Conservation (phyloP, 495 filamentous ascomycete genomes). For the Chaetomium tenue region DNA sequence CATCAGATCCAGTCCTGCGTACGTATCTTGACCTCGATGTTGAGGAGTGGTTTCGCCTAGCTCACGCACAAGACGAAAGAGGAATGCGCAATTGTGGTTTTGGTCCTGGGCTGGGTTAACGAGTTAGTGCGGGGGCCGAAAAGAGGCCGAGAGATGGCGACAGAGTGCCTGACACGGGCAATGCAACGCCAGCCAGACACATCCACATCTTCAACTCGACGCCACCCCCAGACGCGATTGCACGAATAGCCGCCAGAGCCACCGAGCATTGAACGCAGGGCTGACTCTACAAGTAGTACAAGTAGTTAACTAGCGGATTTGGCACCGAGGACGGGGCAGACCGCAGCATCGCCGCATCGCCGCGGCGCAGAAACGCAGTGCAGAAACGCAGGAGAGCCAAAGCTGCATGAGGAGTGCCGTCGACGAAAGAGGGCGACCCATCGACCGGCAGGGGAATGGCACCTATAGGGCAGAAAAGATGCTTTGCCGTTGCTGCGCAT, state of each 20-base stretch:
- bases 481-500: no score
- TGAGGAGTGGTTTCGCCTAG: no score
- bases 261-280: background rate
- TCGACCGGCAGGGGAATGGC: no score
- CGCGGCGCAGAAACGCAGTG: constrained; percentile 2
- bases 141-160: background rate
- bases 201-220: background rate
- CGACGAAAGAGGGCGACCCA: no score
- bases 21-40: no score
- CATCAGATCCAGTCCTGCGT: no score
- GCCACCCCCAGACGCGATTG: background rate
- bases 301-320: no score
- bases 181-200: background rate
- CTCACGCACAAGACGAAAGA: no score
- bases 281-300: no score
- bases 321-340: background rate
- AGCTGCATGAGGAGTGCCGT: background rate
- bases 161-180: background rate
- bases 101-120: no score
- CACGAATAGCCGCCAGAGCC: background rate
- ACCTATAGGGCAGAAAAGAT: background rate
- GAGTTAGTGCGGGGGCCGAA: background rate
- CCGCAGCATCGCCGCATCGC: constrained; percentile 3
- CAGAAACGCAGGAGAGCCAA: background rate
- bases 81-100: no score